Conservation (phyloP, 192 early-diverging fungal species). For the Endogone sp. region DNA sequence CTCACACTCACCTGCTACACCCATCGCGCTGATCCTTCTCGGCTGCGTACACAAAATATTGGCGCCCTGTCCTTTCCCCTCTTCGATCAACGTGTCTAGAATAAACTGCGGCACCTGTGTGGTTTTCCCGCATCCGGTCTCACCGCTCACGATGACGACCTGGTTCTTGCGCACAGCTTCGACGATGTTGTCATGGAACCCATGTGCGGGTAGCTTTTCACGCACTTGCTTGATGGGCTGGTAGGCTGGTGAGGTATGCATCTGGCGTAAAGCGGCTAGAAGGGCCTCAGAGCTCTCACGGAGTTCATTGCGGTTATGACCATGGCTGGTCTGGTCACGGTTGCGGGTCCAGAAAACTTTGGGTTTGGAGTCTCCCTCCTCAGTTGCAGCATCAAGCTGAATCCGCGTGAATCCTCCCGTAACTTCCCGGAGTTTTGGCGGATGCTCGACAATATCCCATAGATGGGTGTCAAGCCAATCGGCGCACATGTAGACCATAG, state of each 20-base stretch:
- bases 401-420: conserved; percentile 27
- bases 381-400: neutral
- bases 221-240: conserved; percentile 35
- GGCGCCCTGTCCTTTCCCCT: conserved; percentile 36
- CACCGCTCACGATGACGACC: conserved; percentile 72
- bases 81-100: conserved; percentile 54
- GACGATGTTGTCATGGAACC: conserved; percentile 51
- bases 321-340: neutral
- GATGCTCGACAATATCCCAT: conserved; percentile 41
- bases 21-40: conserved; percentile 29
- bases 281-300: conserved; percentile 7
- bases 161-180: conserved; percentile 42
- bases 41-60: conserved; percentile 65
- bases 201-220: conserved; percentile 59
- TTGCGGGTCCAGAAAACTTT: neutral
- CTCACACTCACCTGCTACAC: conserved; percentile 18
- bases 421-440: conserved; percentile 39
- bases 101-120: conserved; percentile 84
- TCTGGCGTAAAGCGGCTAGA: conserved; percentile 1
- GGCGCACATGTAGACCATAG: conserved; percentile 56
- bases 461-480: conserved; percentile 50
- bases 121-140: conserved; percentile 72
- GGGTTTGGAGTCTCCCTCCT: neutral
- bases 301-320: neutral
- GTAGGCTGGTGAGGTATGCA: conserved; percentile 21